Percentiles rank a stretch among this genome's conserved stretches.
Conservation (phyloP, 352 stramenopile genomes). For the Phytophthora pistaciae region DNA sequence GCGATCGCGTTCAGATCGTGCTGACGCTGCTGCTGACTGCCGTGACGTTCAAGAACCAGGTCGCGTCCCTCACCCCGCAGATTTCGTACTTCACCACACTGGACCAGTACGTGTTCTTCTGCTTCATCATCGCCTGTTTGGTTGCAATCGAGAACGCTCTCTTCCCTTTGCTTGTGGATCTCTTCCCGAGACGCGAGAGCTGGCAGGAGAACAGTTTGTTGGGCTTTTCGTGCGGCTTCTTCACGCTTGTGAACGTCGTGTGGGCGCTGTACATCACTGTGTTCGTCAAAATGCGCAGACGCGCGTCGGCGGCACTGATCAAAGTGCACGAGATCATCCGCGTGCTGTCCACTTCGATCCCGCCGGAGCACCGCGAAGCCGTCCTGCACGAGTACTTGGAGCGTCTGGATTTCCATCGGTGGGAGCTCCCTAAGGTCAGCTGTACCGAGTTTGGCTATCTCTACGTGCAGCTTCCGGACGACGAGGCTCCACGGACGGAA, state of each 20-base stretch:
- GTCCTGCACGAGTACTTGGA: conserved; percentile 38
- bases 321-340: conserved; percentile 51
- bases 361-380: conserved; percentile 30
- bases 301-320: conserved; percentile 31
- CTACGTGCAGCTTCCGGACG: conserved; percentile 39
- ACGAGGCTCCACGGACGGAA: conserved; percentile 26
- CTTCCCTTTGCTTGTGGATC: conserved; percentile 44
- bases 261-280: conserved; percentile 38
- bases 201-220: conserved; percentile 47
- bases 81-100: conserved; percentile 75
- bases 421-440: conserved; percentile 32
- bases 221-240: conserved; percentile 42
- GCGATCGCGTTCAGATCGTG: conserved; percentile 64
- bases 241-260: conserved; percentile 53
- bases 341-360: conserved; percentile 43
- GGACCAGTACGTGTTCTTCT: conserved; percentile 76
- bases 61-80: conserved; percentile 56
- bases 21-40: conserved; percentile 67
- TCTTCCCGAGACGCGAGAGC: conserved; percentile 20
- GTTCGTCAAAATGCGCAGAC: conserved; percentile 41
- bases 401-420: conserved; percentile 16
- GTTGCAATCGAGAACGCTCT: conserved; percentile 71
- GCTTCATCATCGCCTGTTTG: conserved; percentile 61
- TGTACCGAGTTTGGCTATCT: conserved; percentile 42
- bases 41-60: conserved; percentile 71